Base-by-base conservation (phyloP, 2,329 filamentous ascomycete species). In the Cadophora malorum region DNA sequence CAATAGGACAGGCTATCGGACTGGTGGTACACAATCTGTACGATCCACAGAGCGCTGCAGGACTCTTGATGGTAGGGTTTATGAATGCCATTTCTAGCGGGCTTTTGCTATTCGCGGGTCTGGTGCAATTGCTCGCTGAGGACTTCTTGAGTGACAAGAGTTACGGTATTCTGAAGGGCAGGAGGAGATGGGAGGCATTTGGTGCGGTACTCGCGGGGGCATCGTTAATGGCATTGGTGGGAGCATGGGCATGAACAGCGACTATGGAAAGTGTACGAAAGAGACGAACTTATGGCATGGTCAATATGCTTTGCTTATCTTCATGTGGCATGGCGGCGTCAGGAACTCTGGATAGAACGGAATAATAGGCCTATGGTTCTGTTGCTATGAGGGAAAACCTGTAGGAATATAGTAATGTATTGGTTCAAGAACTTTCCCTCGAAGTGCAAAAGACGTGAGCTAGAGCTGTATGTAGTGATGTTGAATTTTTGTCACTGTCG, bases 61-160 rank as follows among this genome's bases (percentile, higher is more conserved):
- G 93, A 0, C 80, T 96, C 59, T 81, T 96, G 31, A 90, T 95
- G 81, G 93, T 96, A 6, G 93, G 93, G 8, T 88, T 94, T 76
- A 96, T 95, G 85, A 96, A 97, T 75, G 92, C 92, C 49, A 91
- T 96, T 63, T 94, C 91, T 10, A 90, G 90, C 62, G 93, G 93
- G 0, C 82, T 97, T 62, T 79, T 97, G 33, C 82, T 96, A 3
- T 96, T 95, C 77, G 93, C 93, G 0, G 92, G 92, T 0, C 81
- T 97, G 53, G 93, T 96, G 4, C 92, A 97, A 80, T 83, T 97
- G 23, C 83, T 97, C 58, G 91, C 92, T 0, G 93, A 96, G 79
- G 93, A 97, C 74, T 96, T 96, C 73, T 96, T 91, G 70, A 89
- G 86, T 73, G 88, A 91, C 70, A 82, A 84, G 68, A 90, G 88